These are phyloP conservation scores for Sugiyamaella japonica DNA, from an alignment of 1,139 yeast species.

Conservation along the genomic window DNA sequence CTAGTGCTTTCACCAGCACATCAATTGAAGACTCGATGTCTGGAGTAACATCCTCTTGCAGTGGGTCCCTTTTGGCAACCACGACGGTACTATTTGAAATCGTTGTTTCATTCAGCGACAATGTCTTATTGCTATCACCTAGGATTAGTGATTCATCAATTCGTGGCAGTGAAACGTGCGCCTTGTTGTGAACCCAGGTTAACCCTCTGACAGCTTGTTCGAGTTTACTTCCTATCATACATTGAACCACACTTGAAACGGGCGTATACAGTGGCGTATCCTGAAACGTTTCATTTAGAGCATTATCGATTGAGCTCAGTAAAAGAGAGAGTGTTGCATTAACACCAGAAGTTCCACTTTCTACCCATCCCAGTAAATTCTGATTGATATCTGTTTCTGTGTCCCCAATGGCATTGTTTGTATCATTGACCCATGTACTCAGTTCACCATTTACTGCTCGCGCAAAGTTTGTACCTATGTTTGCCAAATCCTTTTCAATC, in stretches of 20 bases:
- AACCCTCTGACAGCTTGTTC: slow-evolving; percentile 65
- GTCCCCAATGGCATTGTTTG: slow-evolving; percentile 49
- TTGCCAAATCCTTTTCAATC: slow-evolving; percentile 22
- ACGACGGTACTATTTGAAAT: background rate
- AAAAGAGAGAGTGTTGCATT: slow-evolving; percentile 57
- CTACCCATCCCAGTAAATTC: slow-evolving; percentile 66
- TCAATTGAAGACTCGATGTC: slow-evolving; percentile 10
- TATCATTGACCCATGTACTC: slow-evolving; percentile 50
- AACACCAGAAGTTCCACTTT: slow-evolving; percentile 53
- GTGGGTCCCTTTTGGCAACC: background rate
- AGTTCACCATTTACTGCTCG: slow-evolving; percentile 28
- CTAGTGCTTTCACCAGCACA: slow-evolving; percentile 18
- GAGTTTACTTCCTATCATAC: slow-evolving; percentile 76
- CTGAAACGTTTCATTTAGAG: slow-evolving; percentile 60
- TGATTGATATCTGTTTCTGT: slow-evolving; percentile 56
- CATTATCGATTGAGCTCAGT: slow-evolving; percentile 52
- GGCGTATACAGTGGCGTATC: slow-evolving; percentile 66
- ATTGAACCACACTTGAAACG: slow-evolving; percentile 62
- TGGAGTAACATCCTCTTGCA: background rate
- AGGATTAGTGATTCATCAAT: slow-evolving; percentile 37
- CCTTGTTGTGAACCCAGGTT: slow-evolving; percentile 71
- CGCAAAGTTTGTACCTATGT: slow-evolving; percentile 25
- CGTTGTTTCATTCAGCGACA: slow-evolving; percentile 3
- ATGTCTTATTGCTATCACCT: slow-evolving; percentile 4
- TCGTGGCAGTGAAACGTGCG: slow-evolving; percentile 61